Percentiles rank a stretch among this genome's conserved stretches.
Conservation (phyloP, 257 asterid genomes). For the Solanum habrochaites region DNA sequence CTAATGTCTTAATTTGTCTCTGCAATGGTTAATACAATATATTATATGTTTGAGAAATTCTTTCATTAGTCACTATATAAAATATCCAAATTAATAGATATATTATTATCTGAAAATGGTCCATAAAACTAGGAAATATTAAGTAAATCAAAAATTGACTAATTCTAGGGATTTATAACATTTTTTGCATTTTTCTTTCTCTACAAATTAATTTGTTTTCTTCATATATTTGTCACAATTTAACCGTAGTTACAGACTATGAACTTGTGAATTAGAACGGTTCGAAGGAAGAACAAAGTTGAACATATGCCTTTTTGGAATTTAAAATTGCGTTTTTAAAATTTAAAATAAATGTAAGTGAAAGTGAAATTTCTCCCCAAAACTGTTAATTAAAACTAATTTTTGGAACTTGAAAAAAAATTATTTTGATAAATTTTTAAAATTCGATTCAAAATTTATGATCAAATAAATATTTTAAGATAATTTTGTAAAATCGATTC, state of each 20-base stretch:
- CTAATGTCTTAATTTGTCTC: too few species aligned
- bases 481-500: not conserved
- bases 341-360: too few species aligned
- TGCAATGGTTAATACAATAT: not conserved
- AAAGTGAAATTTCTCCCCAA: not conserved
- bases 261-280: not conserved
- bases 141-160: not conserved
- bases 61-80: too few species aligned
- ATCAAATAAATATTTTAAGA: not conserved
- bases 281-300: not conserved
- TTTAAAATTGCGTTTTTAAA: too few species aligned
- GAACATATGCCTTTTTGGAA: not conserved
- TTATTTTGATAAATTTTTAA: not conserved
- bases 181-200: not conserved
- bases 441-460: not conserved
- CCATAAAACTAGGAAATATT: not conserved
- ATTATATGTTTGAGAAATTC: too few species aligned
- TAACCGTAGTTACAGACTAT: not conserved
- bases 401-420: not conserved
- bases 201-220: not conserved
- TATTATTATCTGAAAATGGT: not conserved
- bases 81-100: too few species aligned
- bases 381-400: not conserved
- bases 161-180: not conserved
- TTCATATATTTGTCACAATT: not conserved